Conservation (phyloP, 2,329 filamentous ascomycete genomes). For the Colletotrichum musicola region DNA sequence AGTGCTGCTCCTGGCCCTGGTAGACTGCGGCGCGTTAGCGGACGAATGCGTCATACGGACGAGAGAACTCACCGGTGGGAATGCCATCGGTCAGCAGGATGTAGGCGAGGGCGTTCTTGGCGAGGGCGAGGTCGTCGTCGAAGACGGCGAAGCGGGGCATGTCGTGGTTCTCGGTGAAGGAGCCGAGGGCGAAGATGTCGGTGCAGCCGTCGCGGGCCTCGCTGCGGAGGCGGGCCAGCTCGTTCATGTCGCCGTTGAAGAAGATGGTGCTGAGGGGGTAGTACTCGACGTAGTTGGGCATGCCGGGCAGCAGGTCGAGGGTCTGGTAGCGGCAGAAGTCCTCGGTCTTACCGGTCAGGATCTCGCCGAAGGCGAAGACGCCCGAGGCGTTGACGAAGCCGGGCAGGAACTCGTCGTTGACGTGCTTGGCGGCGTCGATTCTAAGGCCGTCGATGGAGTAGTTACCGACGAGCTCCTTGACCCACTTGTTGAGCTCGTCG, state of each 20-base stretch:
- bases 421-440: slow-evolving; percentile 73
- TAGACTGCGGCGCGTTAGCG: slow-evolving; percentile 59
- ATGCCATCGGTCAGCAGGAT: slow-evolving; percentile 72
- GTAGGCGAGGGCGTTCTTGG: slow-evolving; percentile 72
- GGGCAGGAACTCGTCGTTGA: slow-evolving; percentile 71
- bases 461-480: slow-evolving; percentile 67
- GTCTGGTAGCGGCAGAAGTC: slow-evolving; percentile 68
- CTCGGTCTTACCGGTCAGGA: slow-evolving; percentile 64
- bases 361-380: slow-evolving; percentile 73
- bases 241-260: slow-evolving; percentile 43
- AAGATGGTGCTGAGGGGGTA: slow-evolving; percentile 45
- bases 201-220: slow-evolving; percentile 33
- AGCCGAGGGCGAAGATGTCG: slow-evolving; percentile 48
- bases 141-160: slow-evolving; percentile 60
- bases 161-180: slow-evolving; percentile 72
- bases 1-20: slow-evolving; percentile 75
- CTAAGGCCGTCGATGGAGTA: slow-evolving; percentile 74
- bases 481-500: slow-evolving; percentile 67
- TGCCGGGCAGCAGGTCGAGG: slow-evolving; percentile 66
- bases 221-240: slow-evolving; percentile 44
- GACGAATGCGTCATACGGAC: neutral
- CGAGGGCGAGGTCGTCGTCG: slow-evolving; percentile 65
- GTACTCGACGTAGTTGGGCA: slow-evolving; percentile 71
- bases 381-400: slow-evolving; percentile 65
- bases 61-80: slow-evolving; percentile 56